A percentile compares a stretch with the other conserved stretches of the same genome.
Conservation (phyloP, 169 alveolate genomes). For the Plasmodium falciparum region DNA sequence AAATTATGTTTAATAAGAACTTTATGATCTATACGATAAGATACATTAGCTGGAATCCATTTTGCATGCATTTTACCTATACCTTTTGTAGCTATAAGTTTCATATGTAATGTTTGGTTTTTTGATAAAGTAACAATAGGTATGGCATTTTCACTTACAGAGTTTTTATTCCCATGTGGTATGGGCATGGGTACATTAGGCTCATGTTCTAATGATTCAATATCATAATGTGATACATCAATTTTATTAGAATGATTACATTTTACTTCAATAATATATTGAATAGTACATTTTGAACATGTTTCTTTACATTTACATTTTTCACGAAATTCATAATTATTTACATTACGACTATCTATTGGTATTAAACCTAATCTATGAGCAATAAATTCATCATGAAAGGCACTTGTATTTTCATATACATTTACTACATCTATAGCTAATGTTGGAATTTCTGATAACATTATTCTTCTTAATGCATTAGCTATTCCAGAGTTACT, state of each 20-base stretch:
- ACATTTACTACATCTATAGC: conserved; percentile 96
- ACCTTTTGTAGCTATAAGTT: conserved; percentile 96
- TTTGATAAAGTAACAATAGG: conserved; percentile 94
- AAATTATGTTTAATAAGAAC: conserved; percentile 79
- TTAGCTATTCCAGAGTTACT: conserved; percentile 95
- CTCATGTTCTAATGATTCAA: conserved; percentile 83
- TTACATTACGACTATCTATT: conserved; percentile 90
- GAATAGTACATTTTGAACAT: conserved; percentile 94
- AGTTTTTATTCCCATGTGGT: conserved; percentile 76
- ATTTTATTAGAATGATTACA: conserved; percentile 91
- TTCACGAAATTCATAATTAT: conserved; percentile 92
- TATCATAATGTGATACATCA: conserved; percentile 90
- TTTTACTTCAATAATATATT: conserved; percentile 90
- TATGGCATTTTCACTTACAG: conserved; percentile 87
- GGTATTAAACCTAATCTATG: conserved; percentile 97
- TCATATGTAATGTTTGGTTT: conserved; percentile 93
- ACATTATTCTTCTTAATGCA: conserved; percentile 94
- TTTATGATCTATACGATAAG: conserved; percentile 88
- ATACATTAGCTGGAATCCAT: conserved; percentile 97
- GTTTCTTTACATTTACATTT: conserved; percentile 93
- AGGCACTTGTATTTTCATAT: conserved; percentile 94
- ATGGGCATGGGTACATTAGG: conserved; percentile 74
- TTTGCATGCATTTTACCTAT: conserved; percentile 98
- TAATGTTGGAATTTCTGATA: conserved; percentile 97
- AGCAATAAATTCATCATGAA: conserved; percentile 97